A percentile compares a stretch with the other conserved stretches of the same genome.
phyloP scores from a whole-genome alignment of 768 basidiomycete genomes.

The Suillus fuscotomentosus region DNA sequence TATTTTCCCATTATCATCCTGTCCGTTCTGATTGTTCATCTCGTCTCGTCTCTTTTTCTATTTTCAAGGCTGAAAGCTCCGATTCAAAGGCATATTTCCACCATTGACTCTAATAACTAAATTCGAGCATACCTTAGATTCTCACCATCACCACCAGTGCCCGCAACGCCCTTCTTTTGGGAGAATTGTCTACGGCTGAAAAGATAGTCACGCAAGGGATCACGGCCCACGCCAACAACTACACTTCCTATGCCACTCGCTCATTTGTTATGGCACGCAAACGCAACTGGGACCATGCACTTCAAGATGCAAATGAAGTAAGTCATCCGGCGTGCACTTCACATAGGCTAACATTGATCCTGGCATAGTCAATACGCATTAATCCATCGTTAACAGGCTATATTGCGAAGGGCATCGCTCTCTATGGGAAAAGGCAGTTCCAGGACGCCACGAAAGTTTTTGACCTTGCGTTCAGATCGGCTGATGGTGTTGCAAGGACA shows the following conservation, averaged over 20 bases:
- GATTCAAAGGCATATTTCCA: not conserved
- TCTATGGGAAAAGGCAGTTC: not conserved
- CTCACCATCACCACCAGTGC: not conserved
- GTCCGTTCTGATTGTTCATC: not conserved
- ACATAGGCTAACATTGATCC: not conserved
- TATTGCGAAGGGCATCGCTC: not conserved
- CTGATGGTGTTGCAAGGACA: not conserved
- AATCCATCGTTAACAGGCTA: not conserved
- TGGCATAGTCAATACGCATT: not conserved
- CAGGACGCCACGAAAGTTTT: not conserved
- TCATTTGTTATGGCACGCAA: not conserved
- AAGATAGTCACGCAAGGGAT: not conserved
- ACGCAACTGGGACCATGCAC: not conserved
- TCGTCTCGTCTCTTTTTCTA: not conserved
- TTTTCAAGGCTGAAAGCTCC: not conserved
- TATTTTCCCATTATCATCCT: not conserved
- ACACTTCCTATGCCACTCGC: not conserved
- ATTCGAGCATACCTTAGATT: not conserved
- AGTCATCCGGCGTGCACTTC: not conserved
- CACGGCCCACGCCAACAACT: not conserved
- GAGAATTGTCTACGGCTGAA: not conserved
- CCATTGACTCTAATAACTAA: not conserved
- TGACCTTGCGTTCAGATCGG: not conserved
- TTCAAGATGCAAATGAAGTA: not conserved
- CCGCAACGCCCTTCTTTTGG: not conserved